Base-by-base conservation (phyloP, 2,329 filamentous ascomycete genomes). In the Thielaviopsis populi region DNA sequence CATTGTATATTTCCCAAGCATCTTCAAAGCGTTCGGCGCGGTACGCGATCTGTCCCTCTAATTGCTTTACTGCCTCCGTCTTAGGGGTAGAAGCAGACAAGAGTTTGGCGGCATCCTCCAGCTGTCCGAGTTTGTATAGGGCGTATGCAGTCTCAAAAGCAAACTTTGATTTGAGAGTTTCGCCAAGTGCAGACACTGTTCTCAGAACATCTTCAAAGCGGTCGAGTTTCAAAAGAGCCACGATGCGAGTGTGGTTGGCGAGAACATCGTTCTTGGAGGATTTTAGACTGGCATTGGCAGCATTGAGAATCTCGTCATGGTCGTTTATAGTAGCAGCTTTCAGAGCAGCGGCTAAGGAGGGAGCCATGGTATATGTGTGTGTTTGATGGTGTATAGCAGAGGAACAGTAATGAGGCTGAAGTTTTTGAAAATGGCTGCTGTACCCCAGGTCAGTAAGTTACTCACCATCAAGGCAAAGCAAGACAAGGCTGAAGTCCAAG, bases 151-250 rank as follows among this genome's bases (percentile, higher is more conserved):
- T 85, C 73, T 91, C 89, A 53, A 91, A 78, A 17, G 75, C 70
- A 68, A 85, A 88, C 65, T 75, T 74, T 46, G 80, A 76, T 71
- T 85, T 82, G 65, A 91, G 75, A 67, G 75, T 77, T 65, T 81
- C 77, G 59, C 84, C 83, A 19, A 79, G 83, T 42, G 84, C 82
- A 66, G 84, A 81, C 66, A 92, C 80, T 63, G 83, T 80, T 66
- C 83, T 83, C 59, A 90, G 76, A 56, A 87, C 88, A 73, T 94
- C 89, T 65, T 88, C 83, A 73, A 87, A 94, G 65, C 88, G 86
- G 74, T 94, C 89, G 69, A 94, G 82, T 72, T 91, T 90, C 67
- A 94, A 78, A 22, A 94, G 80, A 24, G 89, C 88, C 54, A 92
- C 81, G 15, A 87, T 80, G 66, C 86, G 85, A 42, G 84, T 86